A percentile compares a stretch with the other conserved stretches of the same genome.
phyloP scores from a whole-genome alignment of 345 rosid genomes.

The Sisymbrium altissimum region DNA sequence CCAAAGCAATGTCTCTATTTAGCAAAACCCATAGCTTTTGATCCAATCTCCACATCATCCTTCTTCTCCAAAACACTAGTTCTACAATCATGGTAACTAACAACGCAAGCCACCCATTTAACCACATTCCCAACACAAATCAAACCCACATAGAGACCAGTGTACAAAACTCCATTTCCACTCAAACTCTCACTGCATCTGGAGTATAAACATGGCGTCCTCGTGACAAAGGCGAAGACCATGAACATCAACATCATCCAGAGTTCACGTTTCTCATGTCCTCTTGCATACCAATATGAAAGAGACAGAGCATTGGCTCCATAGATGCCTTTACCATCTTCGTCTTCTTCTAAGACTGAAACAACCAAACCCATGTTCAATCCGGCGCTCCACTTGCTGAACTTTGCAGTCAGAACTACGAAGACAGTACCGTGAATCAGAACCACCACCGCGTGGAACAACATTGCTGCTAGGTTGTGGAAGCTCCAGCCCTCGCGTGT shows the following conservation, averaged over 20 bases:
- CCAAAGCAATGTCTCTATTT: not conserved
- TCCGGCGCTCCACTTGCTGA: constrained; percentile 42
- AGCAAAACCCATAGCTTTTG: not conserved
- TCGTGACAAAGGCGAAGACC: constrained; percentile 19
- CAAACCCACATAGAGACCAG: constrained; percentile 16
- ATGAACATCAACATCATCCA: constrained; percentile 36
- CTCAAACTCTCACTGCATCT: constrained; percentile 19
- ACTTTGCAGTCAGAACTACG: constrained; percentile 31
- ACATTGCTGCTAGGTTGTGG: not conserved
- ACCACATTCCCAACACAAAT: constrained; percentile 33
- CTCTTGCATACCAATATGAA: constrained; percentile 31
- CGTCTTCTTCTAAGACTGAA: constrained; percentile 35
- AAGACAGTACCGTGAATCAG: constrained; percentile 27
- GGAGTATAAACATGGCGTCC: constrained; percentile 34
- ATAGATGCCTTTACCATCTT: constrained; percentile 14
- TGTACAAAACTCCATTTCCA: constrained; percentile 18
- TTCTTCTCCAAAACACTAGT: constrained; percentile 27
- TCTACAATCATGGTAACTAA: constrained; percentile 40
- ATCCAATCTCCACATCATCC: constrained; percentile 36
- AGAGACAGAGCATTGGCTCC: constrained; percentile 35
- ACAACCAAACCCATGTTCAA: constrained; percentile 47
- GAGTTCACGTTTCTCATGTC: constrained; percentile 28
- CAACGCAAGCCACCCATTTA: constrained; percentile 46
- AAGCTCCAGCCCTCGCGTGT: not conserved
- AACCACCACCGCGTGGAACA: not conserved